Evolutionary conservation across 805 yeast genomes (phyloP).

Genomic region (Ogataea parapolymorpha): DNA sequence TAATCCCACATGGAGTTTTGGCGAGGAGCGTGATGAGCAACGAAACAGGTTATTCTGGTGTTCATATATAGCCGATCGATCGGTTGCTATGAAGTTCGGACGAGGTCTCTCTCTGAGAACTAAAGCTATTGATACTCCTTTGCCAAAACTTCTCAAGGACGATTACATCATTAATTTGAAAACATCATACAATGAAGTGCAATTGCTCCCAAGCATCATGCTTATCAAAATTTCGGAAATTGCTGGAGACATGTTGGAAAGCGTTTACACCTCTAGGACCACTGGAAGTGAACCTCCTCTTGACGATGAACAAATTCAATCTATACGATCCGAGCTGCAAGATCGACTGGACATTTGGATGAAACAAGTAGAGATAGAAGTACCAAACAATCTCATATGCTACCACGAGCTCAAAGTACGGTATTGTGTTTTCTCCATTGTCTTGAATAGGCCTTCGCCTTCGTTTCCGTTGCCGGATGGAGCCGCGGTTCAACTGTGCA

Average conservation of each 20-base stretch:
- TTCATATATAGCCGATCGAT: constrained; percentile 23
- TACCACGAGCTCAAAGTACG: constrained; percentile 22
- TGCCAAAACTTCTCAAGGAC: constrained; percentile 20
- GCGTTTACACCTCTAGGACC: constrained; percentile 25
- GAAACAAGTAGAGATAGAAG: constrained; percentile 17
- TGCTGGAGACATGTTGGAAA: constrained; percentile 24
- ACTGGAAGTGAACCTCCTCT: constrained; percentile 19
- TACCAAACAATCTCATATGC: constrained; percentile 15
- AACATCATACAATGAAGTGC: constrained; percentile 14
- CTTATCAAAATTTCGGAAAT: constrained; percentile 19
- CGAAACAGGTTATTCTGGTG: constrained; percentile 28
- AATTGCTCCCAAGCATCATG: constrained; percentile 21
- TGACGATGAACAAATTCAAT: constrained; percentile 16
- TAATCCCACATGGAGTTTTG: constrained; percentile 28
- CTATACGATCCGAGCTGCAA: constrained; percentile 13
- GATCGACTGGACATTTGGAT: constrained; percentile 19
- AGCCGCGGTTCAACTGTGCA: constrained; percentile 17
- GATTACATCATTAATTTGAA: constrained; percentile 16
- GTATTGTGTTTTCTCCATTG: constrained; percentile 20
- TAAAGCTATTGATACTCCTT: constrained; percentile 27
- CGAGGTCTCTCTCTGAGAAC: constrained; percentile 25
- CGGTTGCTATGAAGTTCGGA: constrained; percentile 27
- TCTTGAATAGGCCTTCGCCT: constrained; percentile 26
- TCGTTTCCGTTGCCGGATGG: constrained; percentile 22
- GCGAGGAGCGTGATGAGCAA: constrained; percentile 20